phyloP scores from a whole-genome alignment of 306 rosid genomes.

The Astragalus membranaceus region DNA sequence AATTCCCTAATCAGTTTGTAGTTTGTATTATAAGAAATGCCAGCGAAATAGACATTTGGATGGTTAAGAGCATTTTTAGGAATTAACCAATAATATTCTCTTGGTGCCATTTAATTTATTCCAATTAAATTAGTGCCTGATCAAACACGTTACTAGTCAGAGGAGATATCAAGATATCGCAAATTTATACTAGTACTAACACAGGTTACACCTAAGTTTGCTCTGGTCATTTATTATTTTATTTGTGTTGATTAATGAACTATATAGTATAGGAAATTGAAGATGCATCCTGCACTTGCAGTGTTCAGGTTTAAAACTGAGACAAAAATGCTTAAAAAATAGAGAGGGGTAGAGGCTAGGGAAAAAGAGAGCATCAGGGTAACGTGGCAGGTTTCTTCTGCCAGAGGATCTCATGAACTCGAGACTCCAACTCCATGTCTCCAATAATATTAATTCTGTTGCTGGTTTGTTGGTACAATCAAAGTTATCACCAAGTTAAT shows the following conservation, averaged over 20 bases:
- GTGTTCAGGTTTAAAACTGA: slow-evolving; percentile 17
- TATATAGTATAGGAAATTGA: neutral
- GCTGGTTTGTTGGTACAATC: slow-evolving; percentile 30
- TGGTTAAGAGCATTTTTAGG: slow-evolving; percentile 14
- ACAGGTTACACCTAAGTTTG: neutral
- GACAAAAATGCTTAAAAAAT: neutral
- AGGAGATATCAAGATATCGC: neutral
- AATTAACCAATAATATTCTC: slow-evolving; percentile 21
- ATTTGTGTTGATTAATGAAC: neutral
- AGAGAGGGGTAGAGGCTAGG: neutral
- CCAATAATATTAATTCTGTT: slow-evolving; percentile 12
- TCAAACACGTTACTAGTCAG: slow-evolving; percentile 4
- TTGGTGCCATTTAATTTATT: slow-evolving; percentile 17
- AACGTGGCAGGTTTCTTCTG: slow-evolving; percentile 12
- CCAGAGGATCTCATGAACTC: slow-evolving; percentile 25
- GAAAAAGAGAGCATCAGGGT: neutral
- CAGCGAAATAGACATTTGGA: slow-evolving; percentile 8
- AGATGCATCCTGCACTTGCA: slow-evolving; percentile 11
- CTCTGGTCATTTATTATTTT: neutral
- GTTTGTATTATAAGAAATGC: neutral
- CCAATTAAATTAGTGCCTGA: neutral
- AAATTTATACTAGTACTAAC: slow-evolving; percentile 6
- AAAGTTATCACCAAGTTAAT: slow-evolving; percentile 29
- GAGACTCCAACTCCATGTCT: slow-evolving; percentile 17
- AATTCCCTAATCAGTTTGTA: neutral